A percentile compares a stretch with the other conserved stretches of the same genome.
phyloP scores from a whole-genome alignment of 2,329 filamentous ascomycete species.

The Diaporthe citrichinensis region DNA sequence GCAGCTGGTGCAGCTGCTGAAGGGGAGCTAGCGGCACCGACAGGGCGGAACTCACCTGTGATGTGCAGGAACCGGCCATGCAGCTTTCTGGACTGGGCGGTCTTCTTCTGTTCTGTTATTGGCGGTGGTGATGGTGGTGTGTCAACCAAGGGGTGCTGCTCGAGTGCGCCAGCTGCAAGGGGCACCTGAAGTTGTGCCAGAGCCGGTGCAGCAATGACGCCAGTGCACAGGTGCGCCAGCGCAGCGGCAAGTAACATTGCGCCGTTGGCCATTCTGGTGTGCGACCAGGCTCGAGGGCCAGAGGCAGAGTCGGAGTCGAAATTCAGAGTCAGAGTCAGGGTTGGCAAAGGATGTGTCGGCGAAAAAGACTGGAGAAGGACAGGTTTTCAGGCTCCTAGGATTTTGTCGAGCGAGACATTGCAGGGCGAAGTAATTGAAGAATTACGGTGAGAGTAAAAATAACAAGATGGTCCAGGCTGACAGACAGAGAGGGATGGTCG shows the following conservation, averaged over 20 bases:
- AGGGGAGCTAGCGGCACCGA: slow-evolving; percentile 37
- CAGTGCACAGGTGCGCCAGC: slow-evolving; percentile 49
- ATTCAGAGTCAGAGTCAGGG: neutral
- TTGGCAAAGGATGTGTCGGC: neutral
- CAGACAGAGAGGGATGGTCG: neutral
- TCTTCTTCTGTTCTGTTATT: slow-evolving; percentile 44
- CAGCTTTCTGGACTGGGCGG: slow-evolving; percentile 59
- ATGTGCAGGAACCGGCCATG: slow-evolving; percentile 88
- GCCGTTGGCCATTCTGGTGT: slow-evolving; percentile 29
- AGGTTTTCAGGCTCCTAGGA: slow-evolving; percentile 17
- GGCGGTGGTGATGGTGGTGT: slow-evolving; percentile 27
- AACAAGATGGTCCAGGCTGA: neutral
- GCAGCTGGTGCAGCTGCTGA: slow-evolving; percentile 31
- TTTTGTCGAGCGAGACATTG: slow-evolving; percentile 11
- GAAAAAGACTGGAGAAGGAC: neutral
- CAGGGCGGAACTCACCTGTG: slow-evolving; percentile 73
- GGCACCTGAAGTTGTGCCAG: slow-evolving; percentile 33
- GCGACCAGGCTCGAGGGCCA: slow-evolving; percentile 7
- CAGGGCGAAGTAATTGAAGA: neutral
- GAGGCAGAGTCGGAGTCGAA: neutral
- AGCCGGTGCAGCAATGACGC: slow-evolving; percentile 49
- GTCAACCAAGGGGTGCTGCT: slow-evolving; percentile 18
- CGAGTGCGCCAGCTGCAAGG: slow-evolving; percentile 36
- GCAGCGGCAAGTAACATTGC: slow-evolving; percentile 42
- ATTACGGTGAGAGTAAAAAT: slow-evolving; percentile 11